Percentiles rank a stretch among this genome's conserved stretches.
Conservation (phyloP, 164 flowering plant species). For the Vitis cinerea region DNA sequence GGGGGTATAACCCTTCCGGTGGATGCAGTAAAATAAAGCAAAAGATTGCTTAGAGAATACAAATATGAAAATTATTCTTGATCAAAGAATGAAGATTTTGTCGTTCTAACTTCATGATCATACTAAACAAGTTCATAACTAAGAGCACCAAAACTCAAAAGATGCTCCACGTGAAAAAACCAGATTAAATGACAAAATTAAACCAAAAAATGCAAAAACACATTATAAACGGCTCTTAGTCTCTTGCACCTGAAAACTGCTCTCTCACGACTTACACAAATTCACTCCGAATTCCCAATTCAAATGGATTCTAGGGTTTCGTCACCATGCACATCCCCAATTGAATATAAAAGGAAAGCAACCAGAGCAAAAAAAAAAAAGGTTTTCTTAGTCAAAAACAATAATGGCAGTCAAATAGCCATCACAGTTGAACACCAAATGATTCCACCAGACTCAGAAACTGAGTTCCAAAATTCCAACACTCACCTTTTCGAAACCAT, state of each 20-base stretch:
- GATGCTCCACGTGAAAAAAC: no score
- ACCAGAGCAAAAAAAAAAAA: neutral
- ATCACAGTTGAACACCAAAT: neutral
- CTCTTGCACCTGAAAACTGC: neutral
- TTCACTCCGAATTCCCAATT: neutral
- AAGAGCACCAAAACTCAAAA: no score
- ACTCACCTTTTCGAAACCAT: neutral
- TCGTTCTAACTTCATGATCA: no score
- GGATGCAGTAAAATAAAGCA: no score
- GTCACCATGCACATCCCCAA: neutral
- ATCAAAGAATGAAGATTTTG: no score
- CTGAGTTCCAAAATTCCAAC: neutral
- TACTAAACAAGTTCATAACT: no score
- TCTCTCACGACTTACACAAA: neutral
- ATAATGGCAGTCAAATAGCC: conserved; percentile 8
- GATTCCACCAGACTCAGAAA: neutral
- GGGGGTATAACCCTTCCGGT: no score
- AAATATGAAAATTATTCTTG: no score
- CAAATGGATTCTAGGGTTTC: neutral
- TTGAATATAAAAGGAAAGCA: neutral
- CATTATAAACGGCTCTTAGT: no score
- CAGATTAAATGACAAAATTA: no score
- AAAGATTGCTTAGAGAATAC: no score
- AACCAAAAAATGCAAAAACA: no score
- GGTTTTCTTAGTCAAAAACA: conserved; percentile 1